These are phyloP conservation scores for Cucumis melo DNA, from an alignment of 306 rosid genomes.

Conservation along the genomic window DNA sequence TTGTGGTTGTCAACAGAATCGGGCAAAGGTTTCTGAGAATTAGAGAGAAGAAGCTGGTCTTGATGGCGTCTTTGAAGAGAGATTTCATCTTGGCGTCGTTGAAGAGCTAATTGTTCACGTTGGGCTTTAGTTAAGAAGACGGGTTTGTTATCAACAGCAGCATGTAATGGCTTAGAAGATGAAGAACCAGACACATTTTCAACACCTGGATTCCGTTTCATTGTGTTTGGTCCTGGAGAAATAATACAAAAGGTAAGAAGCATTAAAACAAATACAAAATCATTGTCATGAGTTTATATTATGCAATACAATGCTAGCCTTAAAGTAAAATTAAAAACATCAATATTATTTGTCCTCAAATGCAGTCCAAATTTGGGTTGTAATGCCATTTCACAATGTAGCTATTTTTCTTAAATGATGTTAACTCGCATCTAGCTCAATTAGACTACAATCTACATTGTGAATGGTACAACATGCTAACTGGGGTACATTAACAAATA, in stretches of 20 bases:
- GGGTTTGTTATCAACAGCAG: conserved; percentile 21
- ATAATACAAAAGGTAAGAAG: neutral
- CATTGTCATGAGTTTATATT: neutral
- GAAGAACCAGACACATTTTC: neutral
- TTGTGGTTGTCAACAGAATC: conserved; percentile 16
- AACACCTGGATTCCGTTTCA: neutral
- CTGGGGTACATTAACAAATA: neutral
- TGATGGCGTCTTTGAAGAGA: conserved; percentile 43
- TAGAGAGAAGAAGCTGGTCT: conserved; percentile 25
- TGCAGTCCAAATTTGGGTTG: neutral
- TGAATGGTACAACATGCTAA: neutral
- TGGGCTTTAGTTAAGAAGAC: conserved; percentile 63
- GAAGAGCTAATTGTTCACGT: conserved; percentile 58
- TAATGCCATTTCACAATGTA: neutral
- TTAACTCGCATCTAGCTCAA: neutral
- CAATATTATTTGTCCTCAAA: neutral
- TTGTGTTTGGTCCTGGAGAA: neutral
- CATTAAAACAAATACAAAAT: neutral
- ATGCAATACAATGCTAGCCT: neutral
- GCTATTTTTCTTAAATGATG: neutral
- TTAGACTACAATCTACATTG: neutral
- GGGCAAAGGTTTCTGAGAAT: conserved; percentile 18
- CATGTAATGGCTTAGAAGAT: neutral
- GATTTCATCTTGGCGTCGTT: conserved; percentile 58
- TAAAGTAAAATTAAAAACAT: neutral